Base-by-base conservation (phyloP, 78 protist species). In the Mantamonas sphyraenae region DNA sequence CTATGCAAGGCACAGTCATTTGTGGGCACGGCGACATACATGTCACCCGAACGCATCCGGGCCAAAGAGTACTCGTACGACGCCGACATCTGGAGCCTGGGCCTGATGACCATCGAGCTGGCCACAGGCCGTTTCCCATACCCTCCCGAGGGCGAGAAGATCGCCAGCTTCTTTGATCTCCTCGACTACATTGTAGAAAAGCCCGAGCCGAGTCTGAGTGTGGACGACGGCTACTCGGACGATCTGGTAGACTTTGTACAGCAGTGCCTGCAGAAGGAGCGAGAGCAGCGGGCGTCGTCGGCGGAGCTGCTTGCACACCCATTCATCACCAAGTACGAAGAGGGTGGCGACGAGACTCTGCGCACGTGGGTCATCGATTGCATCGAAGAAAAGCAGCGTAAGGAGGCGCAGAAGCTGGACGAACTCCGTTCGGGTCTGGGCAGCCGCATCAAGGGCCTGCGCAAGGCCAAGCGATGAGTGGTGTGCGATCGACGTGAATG, bases 1-100 rank as follows among this genome's bases (percentile, higher is more conserved):
- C 30, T 61, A 19, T 22, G 34, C 16, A 33, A 61, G 45, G 39
- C 61, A 31, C 47, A 45, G 45, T 58, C 75, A 19, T 73, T 62
- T 34, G 71, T 73, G 9, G 79, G 79, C 10, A 73, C 79, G 8
- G 69, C 63, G 43, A 37, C 10, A 5, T 68, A 68, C 58, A 68
- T 68, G 73, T 68, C 73, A 10, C 73, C 73, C 31, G 79, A 73
- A 60, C 62, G 79, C 33, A 61, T 73, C 43, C 38, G 31, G 0
- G 79, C 71, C 45, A 39, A 9, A 12, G 33, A 19, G 17, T 73
- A 73, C 42, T 47, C 64, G 26, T 73, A 40, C 50, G 53, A 57
- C 17, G 1, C 64, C 20, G 79, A 73, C 50, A 20, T 73, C 19
- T 73, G 64, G 68, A 47, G 53, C 53, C 64, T 71, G 31, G 76